Conservation (phyloP, 177 flowering plant genomes). For the Vitis hybrid region DNA sequence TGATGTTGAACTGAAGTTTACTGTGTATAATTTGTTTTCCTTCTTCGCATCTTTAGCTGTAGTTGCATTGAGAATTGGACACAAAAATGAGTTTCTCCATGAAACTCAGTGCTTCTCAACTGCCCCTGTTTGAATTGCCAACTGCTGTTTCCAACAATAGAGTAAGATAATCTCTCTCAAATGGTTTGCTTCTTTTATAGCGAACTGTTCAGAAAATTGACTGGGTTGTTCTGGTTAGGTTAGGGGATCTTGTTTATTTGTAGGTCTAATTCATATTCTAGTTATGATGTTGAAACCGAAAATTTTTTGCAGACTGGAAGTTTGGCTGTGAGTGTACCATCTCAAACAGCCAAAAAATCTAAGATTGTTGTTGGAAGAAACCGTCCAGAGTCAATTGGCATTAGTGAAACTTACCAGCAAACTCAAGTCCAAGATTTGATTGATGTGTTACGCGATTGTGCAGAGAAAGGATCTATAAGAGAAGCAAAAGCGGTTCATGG, state of each 20-base stretch:
- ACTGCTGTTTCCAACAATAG: constrained; percentile 6
- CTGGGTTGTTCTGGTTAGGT: neutral
- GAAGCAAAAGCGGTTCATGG: constrained; percentile 51
- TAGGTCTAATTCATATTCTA: neutral
- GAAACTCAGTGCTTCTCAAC: constrained; percentile 6
- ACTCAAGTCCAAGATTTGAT: constrained; percentile 29
- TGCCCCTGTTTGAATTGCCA: constrained; percentile 14
- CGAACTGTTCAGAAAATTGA: neutral
- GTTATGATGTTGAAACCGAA: neutral
- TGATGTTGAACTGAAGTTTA: too few species aligned
- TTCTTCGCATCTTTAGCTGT: neutral
- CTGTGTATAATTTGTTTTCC: too few species aligned
- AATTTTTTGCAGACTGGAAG: constrained; percentile 8
- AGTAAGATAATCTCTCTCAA: constrained; percentile 13
- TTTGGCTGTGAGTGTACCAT: constrained; percentile 8
- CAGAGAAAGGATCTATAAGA: constrained; percentile 24
- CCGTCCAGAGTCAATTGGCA: neutral
- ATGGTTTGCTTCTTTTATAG: constrained; percentile 1
- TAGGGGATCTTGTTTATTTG: neutral
- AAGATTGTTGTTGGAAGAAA: neutral
- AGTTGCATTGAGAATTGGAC: neutral
- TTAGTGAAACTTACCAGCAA: constrained; percentile 1
- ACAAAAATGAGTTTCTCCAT: constrained; percentile 21
- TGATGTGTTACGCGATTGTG: constrained; percentile 43
- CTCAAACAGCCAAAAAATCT: neutral